phyloP scores from a whole-genome alignment of 2,329 filamentous ascomycete species.

The Colletotrichum lindemuthianum region DNA sequence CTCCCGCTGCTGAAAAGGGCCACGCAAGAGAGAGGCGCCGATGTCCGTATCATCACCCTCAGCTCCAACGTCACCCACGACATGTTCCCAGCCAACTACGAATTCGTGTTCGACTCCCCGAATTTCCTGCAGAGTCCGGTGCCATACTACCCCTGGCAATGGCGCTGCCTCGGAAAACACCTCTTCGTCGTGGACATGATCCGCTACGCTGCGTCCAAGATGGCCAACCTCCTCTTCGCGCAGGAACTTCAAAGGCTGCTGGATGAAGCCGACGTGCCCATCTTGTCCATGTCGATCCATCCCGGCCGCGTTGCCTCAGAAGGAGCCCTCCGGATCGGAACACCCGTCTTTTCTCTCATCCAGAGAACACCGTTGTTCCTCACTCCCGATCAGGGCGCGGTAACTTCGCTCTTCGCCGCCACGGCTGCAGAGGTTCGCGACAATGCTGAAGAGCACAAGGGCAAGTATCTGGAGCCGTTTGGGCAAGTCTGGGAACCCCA shows the following conservation, averaged over 20 bases:
- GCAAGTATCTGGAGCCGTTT: constrained; percentile 37
- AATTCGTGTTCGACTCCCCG: constrained; percentile 37
- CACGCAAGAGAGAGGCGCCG: constrained; percentile 26
- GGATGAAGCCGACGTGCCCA: constrained; percentile 31
- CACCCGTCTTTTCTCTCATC: constrained; percentile 19
- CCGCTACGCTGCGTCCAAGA: constrained; percentile 39
- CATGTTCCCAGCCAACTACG: constrained; percentile 37
- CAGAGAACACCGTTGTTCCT: constrained; percentile 8
- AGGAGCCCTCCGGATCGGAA: constrained; percentile 13
- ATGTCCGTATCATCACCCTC: constrained; percentile 41
- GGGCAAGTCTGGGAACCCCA: constrained; percentile 32
- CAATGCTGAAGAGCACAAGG: constrained; percentile 31
- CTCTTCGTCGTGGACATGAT: constrained; percentile 40
- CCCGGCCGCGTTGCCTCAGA: constrained; percentile 37
- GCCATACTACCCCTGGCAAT: constrained; percentile 33
- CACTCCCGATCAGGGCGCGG: constrained; percentile 36
- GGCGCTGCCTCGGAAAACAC: constrained; percentile 14
- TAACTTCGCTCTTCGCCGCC: constrained; percentile 37
- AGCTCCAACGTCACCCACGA: constrained; percentile 35
- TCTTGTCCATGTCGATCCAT: constrained; percentile 37
- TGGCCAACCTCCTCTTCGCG: constrained; percentile 39
- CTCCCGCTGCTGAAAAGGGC: constrained; percentile 42
- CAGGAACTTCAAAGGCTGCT: constrained; percentile 39
- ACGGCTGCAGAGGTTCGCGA: constrained; percentile 35
- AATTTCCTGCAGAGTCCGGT: constrained; percentile 26